Conservation (phyloP, 1,284 basidiomycete genomes). For the Naganishia sp. region DNA sequence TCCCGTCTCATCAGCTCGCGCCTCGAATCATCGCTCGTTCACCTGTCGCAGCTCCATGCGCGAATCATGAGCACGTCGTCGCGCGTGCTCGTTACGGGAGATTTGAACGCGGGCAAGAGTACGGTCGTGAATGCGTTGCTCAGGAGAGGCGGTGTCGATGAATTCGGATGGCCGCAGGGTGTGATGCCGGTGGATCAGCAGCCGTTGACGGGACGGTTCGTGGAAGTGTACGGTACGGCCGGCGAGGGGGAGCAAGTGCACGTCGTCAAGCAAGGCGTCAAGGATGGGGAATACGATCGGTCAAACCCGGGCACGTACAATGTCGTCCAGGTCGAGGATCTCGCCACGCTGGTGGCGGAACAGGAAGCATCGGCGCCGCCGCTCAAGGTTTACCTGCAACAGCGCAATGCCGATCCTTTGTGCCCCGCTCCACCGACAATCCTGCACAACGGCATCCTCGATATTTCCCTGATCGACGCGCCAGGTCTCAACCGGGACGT, state of each 20-base stretch:
- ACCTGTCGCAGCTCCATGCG: slow-evolving; percentile 80
- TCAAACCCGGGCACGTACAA: slow-evolving; percentile 68
- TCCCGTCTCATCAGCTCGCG: slow-evolving; percentile 88
- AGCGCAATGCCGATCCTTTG: slow-evolving; percentile 71
- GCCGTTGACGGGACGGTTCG: slow-evolving; percentile 95
- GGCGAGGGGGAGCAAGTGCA: slow-evolving; percentile 82
- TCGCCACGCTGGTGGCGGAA: slow-evolving; percentile 73
- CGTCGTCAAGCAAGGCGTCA: slow-evolving; percentile 59
- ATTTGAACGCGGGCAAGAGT: slow-evolving; percentile 97
- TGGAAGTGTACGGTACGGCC: slow-evolving; percentile 90
- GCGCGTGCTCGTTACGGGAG: slow-evolving; percentile 98
- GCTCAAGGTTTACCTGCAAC: slow-evolving; percentile 77
- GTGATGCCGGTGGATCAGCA: slow-evolving; percentile 98
- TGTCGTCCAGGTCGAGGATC: slow-evolving; percentile 65
- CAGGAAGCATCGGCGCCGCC: slow-evolving; percentile 74
- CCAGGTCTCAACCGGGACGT: slow-evolving; percentile 97
- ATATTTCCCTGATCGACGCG: slow-evolving; percentile 97
- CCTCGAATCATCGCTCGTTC: slow-evolving; percentile 71
- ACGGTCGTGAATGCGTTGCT: slow-evolving; percentile 96
- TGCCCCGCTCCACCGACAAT: slow-evolving; percentile 53
- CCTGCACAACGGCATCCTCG: slow-evolving; percentile 92
- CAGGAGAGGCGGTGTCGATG: slow-evolving; percentile 56
- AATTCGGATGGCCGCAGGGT: slow-evolving; percentile 52
- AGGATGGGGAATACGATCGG: slow-evolving; percentile 43
- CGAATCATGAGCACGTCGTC: slow-evolving; percentile 90